Percentiles rank a stretch among this genome's conserved stretches.
These are phyloP conservation scores for Paraphaeosphaeria sporulosa DNA, from an alignment of 2,329 filamentous ascomycete genomes.

Conservation along the genomic window DNA sequence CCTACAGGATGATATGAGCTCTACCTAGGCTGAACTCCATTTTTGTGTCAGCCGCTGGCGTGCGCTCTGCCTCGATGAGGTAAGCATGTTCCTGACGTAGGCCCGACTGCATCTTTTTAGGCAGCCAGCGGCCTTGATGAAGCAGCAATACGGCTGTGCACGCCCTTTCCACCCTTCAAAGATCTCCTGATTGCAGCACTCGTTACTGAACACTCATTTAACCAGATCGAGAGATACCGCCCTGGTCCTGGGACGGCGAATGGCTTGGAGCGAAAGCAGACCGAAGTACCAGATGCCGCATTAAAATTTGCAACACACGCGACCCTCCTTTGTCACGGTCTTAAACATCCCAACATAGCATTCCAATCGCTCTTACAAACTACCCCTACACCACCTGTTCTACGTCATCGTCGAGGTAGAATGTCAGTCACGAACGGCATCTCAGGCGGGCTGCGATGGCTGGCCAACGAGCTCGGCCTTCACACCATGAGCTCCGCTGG, in stretches of 20 bases:
- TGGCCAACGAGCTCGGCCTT: conserved; percentile 40
- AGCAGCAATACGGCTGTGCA: not conserved
- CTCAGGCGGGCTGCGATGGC: conserved; percentile 26
- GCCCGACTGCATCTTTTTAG: conserved; percentile 3
- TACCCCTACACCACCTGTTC: not conserved
- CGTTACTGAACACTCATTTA: not conserved
- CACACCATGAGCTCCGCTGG: conserved; percentile 35
- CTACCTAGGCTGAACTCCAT: too few relatives aligned
- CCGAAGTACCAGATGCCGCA: not conserved
- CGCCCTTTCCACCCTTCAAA: not conserved
- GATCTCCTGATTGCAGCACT: not conserved
- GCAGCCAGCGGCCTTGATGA: not conserved
- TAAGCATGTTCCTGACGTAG: conserved; percentile 11
- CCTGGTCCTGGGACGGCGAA: not conserved
- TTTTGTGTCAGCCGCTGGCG: too few relatives aligned
- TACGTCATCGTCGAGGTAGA: not conserved
- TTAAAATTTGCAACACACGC: not conserved
- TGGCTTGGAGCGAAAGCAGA: not conserved
- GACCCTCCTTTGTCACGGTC: not conserved
- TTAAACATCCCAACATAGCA: not conserved
- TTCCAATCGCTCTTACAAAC: not conserved
- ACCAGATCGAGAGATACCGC: not conserved
- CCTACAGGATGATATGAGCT: too few relatives aligned
- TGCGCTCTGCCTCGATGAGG: not conserved
- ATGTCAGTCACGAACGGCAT: conserved; percentile 25